Evolutionary conservation across 2,329 filamentous ascomycete species (phyloP).

Genomic region (Penicillium sp.): DNA sequence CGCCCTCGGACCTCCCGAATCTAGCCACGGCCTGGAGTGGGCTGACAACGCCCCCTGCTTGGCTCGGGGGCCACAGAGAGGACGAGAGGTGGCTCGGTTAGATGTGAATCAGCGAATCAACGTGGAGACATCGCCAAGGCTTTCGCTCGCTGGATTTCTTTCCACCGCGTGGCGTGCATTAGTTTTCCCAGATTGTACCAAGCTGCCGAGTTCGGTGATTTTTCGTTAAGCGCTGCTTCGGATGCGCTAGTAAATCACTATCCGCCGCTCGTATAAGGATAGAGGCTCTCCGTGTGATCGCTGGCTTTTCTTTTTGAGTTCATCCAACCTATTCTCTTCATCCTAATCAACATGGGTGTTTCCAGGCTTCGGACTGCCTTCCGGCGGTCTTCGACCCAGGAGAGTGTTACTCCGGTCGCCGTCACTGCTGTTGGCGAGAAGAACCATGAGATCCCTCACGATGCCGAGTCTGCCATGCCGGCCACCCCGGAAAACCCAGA

Average conservation of each 20-base stretch:
- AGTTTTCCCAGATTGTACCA: slow-evolving; percentile 1
- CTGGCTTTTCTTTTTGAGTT: neutral
- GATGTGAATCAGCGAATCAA: neutral
- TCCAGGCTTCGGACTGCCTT: slow-evolving; percentile 3
- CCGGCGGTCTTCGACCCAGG: slow-evolving; percentile 5
- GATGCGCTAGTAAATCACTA: neutral
- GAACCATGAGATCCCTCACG: neutral
- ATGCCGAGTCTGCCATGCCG: neutral
- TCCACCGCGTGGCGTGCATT: slow-evolving; percentile 1
- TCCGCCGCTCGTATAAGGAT: slow-evolving; percentile 2
- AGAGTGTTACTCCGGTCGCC: neutral
- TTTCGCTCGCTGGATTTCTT: neutral
- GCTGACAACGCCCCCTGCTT: neutral
- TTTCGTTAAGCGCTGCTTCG: neutral
- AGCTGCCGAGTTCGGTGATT: slow-evolving; percentile 8
- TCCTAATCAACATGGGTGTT: slow-evolving; percentile 1
- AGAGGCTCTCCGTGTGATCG: neutral
- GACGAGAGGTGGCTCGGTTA: neutral
- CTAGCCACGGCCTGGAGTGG: neutral
- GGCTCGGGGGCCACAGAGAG: neutral
- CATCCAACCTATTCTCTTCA: neutral
- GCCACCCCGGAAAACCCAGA: neutral
- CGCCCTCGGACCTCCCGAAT: neutral
- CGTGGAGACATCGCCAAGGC: slow-evolving; percentile 5
- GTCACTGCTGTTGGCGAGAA: neutral